Conservation (phyloP, 2,329 filamentous ascomycete species). For the Monosporascus sp. region DNA sequence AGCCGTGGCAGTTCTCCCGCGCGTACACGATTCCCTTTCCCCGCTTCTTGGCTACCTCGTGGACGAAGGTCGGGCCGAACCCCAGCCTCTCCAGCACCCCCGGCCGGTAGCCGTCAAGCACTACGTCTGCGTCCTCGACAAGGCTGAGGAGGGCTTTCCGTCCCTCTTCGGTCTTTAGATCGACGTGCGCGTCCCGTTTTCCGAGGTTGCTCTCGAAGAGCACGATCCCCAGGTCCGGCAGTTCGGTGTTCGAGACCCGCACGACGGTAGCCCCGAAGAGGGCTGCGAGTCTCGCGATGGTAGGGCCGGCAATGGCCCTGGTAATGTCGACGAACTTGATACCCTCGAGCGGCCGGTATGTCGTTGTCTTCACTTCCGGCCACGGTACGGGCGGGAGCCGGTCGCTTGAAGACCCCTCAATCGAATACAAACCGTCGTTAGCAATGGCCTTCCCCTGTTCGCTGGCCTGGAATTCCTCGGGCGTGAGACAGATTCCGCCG, state of each 20-base stretch:
- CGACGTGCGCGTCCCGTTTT: slow-evolving; percentile 27
- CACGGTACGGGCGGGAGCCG: slow-evolving; percentile 20
- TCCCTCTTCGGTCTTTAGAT: slow-evolving; percentile 25
- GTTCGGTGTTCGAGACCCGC: slow-evolving; percentile 25
- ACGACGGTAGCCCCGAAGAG: slow-evolving; percentile 30
- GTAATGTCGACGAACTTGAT: slow-evolving; percentile 31
- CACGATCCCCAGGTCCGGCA: slow-evolving; percentile 27
- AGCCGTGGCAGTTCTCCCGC: slow-evolving; percentile 32
- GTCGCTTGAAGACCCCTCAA: slow-evolving; percentile 16
- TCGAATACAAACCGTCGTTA: slow-evolving; percentile 20
- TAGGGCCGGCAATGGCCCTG: slow-evolving; percentile 30
- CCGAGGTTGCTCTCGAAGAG: slow-evolving; percentile 30
- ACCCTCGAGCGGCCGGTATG: slow-evolving; percentile 25
- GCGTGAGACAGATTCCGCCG: slow-evolving; percentile 26
- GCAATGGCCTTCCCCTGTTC: slow-evolving; percentile 22
- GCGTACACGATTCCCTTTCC: slow-evolving; percentile 27
- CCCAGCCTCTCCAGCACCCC: slow-evolving; percentile 26
- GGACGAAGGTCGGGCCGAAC: slow-evolving; percentile 22
- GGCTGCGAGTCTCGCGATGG: slow-evolving; percentile 27
- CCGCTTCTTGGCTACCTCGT: slow-evolving; percentile 17
- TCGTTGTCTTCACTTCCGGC: slow-evolving; percentile 14
- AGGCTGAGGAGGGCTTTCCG: slow-evolving; percentile 14
- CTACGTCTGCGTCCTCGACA: slow-evolving; percentile 27
- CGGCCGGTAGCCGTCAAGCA: slow-evolving; percentile 31
- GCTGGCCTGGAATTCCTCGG: slow-evolving; percentile 26